phyloP scores from a whole-genome alignment of 1,284 basidiomycete species.

The Moniliophthora roreri region DNA sequence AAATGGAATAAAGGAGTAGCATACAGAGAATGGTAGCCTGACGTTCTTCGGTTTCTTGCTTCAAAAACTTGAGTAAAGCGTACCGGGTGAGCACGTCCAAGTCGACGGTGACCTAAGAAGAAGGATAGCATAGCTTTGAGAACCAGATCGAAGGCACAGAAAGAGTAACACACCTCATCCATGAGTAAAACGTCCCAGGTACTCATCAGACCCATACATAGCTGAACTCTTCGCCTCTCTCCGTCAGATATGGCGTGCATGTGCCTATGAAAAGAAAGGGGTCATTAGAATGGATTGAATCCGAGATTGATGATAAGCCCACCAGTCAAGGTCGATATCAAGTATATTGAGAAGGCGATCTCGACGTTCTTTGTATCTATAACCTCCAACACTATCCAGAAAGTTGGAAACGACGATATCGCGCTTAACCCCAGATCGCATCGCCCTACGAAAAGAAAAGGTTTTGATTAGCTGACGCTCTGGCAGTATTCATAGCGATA shows the following conservation, averaged over 20 bases:
- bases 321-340: conserved; percentile 92
- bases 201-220: conserved; percentile 95
- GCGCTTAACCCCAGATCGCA: conserved; percentile 93
- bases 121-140: background rate
- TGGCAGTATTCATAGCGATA: conserved; percentile 25
- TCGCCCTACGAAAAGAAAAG: conserved; percentile 59
- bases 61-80: background rate
- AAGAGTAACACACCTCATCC: conserved; percentile 69
- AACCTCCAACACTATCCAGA: conserved; percentile 94
- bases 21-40: background rate
- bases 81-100: conserved; percentile 1
- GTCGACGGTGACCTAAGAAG: background rate
- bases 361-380: conserved; percentile 87
- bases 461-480: background rate
- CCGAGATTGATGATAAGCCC: background rate
- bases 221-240: conserved; percentile 87
- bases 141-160: background rate
- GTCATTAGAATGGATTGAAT: background rate
- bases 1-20: background rate
- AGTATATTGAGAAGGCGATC: conserved; percentile 88
- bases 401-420: conserved; percentile 91
- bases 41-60: background rate
- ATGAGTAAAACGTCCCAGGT: conserved; percentile 92
- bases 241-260: conserved; percentile 97
- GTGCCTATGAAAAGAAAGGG: conserved; percentile 29